Base-by-base conservation (phyloP, 208 protist genomes). In the Trypanosoma avium region DNA sequence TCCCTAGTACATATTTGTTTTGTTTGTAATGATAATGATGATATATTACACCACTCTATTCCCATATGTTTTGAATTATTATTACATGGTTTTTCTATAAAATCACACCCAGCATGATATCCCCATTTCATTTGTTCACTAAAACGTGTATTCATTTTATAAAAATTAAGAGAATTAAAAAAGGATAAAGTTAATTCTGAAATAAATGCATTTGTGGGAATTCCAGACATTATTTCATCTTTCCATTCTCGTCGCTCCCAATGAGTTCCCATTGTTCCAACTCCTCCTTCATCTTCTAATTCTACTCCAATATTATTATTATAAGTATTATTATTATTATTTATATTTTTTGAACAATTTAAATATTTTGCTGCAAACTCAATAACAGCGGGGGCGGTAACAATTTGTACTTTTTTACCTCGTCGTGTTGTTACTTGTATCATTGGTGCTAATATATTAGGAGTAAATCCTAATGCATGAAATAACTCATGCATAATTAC, bases 211-310 rank as follows among this genome's bases (percentile, higher is more conserved):
- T 46, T 35, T 5, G 66, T 62, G 2, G 75, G 67, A 0, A 84
- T 62, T 22, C 85, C 92, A 2, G 77, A 66, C 92, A 97, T 97
- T 4, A 90, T 61, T 27, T 97, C 92, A 43, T 92, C 83, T 7
- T 60, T 61, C 43, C 86, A 78, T 36, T 73, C 43, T 9, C 75
- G 32, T 12, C 85, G 77, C 62, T 94, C 85, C 92, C 84, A 97
- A 74, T 97, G 92, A 8, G 75, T 80, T 9, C 71, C 29, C 1
- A 68, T 83, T 0, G 86, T 93, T n/a, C 84, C 86, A 5, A 56
- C 50, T 7, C 68, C 80, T 19, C 88, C 88, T 32, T 85, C 73
- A 42, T 81, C 70, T 52, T 95, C 88, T 2, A 94, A 36, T 27
- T 80, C 76, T 1, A 79, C 79, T 3, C 82, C 86, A 6, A 67